Evolutionary conservation across 495 filamentous ascomycete genomes (phyloP), one percentile per base, ranked within the genome.

Genomic region (Penicillium lagena): DNA sequence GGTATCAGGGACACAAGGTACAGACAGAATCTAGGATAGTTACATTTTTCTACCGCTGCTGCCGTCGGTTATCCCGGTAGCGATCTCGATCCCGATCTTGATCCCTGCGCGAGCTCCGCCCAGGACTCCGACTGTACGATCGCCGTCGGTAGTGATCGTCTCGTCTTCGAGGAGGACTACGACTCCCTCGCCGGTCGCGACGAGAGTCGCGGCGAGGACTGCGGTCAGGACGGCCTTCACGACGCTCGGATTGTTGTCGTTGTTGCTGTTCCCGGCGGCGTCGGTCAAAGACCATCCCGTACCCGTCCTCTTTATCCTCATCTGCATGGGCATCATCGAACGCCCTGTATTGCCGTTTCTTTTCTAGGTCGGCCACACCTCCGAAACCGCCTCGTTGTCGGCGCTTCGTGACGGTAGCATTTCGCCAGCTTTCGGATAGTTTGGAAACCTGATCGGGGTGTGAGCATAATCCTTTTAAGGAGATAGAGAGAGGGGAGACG

Each of bases 371-470:
- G 32, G 79, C 79, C 13, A 96, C 85, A 41, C 93, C 93, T 46
- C 94, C 93, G 71, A 95, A 97, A 11, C 90, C 90, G 31, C 91
- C 91, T 48, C 72, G 75, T 44, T 77, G 72, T 42, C 70, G 72
- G 29, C 93, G 77, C 68, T 94, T 96, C 10, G 75, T 73, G 58
- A 94, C 93, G n/a, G 89, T 94, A 31, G 84, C 79, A 45, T 75
- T 85, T 41, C 94, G 78, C 93, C 93, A 98, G 14, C 80, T 82
- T 42, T 95, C 87, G n/a, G 87, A 88, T 15, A 98, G 59, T 60
- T 87, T 88, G 30, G 86, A 90, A 14, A 88, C 79, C 79, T 82
- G 42, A 13, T 27, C 12, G 37, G 46, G 17, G 46, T 39, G 49
- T 70, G 52, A 70, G 57, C 28, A 56, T 39, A 17, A 15, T 7